Conservation (phyloP, 2,329 filamentous ascomycete genomes). For the Sporothrix pseudoabietina region DNA sequence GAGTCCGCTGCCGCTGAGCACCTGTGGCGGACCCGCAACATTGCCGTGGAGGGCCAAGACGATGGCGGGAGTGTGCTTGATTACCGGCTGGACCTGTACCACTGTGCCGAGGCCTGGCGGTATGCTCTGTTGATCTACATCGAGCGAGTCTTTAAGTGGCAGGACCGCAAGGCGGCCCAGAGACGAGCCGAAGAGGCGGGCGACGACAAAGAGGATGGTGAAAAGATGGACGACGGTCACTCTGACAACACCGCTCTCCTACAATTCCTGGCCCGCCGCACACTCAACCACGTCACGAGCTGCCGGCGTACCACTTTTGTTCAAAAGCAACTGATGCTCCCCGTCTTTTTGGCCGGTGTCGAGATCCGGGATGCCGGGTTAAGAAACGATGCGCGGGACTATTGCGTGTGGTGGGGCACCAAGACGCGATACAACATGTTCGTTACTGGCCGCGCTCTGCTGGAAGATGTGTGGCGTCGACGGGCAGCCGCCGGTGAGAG, state of each 20-base stretch:
- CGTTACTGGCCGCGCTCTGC: constrained; percentile 31
- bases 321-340: constrained; percentile 45
- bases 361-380: constrained; percentile 38
- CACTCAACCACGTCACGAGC: constrained; percentile 40
- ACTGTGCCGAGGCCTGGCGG: constrained; percentile 44
- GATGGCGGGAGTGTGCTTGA: constrained; percentile 16
- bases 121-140: constrained; percentile 42
- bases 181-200: not conserved
- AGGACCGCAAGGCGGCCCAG: constrained; percentile 23
- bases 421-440: constrained; percentile 43
- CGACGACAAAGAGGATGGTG: not conserved
- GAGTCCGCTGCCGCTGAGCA: constrained; percentile 16
- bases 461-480: constrained; percentile 36
- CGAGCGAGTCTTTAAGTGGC: constrained; percentile 39
- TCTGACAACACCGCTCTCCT: not conserved
- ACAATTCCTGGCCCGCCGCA: constrained; percentile 38
- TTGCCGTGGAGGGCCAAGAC: constrained; percentile 22
- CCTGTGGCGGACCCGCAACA: constrained; percentile 18
- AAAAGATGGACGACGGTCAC: not conserved
- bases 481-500: not conserved
- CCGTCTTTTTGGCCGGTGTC: constrained; percentile 43
- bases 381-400: constrained; percentile 37
- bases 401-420: constrained; percentile 41
- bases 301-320: constrained; percentile 39
- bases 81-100: constrained; percentile 38